Conservation (phyloP, 2,329 filamentous ascomycete species). For the Xylaria digitata region DNA sequence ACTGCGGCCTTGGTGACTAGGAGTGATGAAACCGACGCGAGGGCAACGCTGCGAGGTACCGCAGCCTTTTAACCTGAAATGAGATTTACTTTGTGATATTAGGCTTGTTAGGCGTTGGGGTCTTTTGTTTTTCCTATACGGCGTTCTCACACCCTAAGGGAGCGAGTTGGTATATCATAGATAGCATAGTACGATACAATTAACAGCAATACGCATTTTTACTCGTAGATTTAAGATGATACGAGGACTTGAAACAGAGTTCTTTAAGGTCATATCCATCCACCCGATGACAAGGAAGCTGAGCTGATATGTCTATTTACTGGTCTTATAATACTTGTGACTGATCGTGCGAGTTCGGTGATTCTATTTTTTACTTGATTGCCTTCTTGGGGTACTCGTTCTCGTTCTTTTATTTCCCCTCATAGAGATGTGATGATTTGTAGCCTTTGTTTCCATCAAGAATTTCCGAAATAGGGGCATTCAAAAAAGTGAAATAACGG, state of each 20-base stretch:
- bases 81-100: constrained; percentile 10
- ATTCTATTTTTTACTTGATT: too few relatives aligned
- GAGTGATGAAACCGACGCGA: background rate
- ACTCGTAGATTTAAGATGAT: background rate
- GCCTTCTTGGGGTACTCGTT: too few relatives aligned
- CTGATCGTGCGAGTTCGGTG: too few relatives aligned
- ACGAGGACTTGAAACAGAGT: background rate
- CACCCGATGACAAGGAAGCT: too few relatives aligned
- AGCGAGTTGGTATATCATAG: constrained; percentile 14
- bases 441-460: too few relatives aligned
- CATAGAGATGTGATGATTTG: too few relatives aligned
- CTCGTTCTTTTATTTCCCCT: too few relatives aligned
- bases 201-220: background rate
- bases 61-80: background rate
- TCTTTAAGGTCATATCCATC: too few relatives aligned
- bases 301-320: too few relatives aligned
- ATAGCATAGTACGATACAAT: background rate
- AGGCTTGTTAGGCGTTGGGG: constrained; percentile 30
- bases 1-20: background rate
- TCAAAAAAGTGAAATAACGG: too few relatives aligned
- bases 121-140: background rate
- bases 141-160: background rate
- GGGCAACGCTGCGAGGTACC: background rate
- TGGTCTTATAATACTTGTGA: too few relatives aligned
- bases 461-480: too few relatives aligned